Conservation (phyloP, 164 flowering plant species). For the Annona squamosa region DNA sequence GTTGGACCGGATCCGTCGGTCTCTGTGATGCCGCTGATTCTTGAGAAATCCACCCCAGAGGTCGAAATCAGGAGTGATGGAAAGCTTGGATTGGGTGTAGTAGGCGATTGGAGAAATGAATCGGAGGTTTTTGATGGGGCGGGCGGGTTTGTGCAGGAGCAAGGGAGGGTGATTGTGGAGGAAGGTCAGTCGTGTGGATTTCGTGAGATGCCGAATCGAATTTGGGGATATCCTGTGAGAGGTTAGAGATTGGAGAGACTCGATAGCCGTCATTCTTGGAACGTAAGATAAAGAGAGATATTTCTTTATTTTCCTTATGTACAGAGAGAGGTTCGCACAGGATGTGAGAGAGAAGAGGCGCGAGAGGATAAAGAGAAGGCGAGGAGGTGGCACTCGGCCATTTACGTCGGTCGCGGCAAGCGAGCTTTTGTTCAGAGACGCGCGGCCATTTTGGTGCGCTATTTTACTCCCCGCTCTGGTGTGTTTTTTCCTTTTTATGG, state of each 20-base stretch:
- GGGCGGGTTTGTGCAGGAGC: slow-evolving; percentile 14
- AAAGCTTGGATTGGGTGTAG: slow-evolving; percentile 15
- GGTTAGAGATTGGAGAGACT: slow-evolving; percentile 26
- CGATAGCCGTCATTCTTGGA: slow-evolving; percentile 27
- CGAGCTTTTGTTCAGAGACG: not conserved
- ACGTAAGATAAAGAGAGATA: not conserved
- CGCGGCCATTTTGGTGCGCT: too few species aligned
- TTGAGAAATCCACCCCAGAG: slow-evolving; percentile 23
- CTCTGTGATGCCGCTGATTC: slow-evolving; percentile 14
- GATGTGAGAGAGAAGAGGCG: not conserved
- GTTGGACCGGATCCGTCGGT: slow-evolving; percentile 29
- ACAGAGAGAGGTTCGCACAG: not conserved
- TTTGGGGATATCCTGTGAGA: slow-evolving; percentile 12
- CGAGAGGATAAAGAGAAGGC: not conserved
- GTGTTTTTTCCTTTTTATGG: too few species aligned
- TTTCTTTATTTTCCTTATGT: too few species aligned
- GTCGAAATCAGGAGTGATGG: slow-evolving; percentile 19
- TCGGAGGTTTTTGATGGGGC: slow-evolving; percentile 16
- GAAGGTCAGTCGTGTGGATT: slow-evolving; percentile 15
- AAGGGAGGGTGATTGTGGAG: slow-evolving; percentile 24
- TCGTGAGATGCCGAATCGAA: slow-evolving; percentile 9
- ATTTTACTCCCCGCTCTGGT: too few species aligned
- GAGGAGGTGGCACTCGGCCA: not conserved
- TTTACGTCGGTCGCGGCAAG: not conserved
- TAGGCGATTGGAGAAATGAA: slow-evolving; percentile 12